Evolutionary conservation across 2,329 filamentous ascomycete genomes (phyloP), one percentile per base, ranked within the genome.

Genomic region (Hypocrella siamensis): DNA sequence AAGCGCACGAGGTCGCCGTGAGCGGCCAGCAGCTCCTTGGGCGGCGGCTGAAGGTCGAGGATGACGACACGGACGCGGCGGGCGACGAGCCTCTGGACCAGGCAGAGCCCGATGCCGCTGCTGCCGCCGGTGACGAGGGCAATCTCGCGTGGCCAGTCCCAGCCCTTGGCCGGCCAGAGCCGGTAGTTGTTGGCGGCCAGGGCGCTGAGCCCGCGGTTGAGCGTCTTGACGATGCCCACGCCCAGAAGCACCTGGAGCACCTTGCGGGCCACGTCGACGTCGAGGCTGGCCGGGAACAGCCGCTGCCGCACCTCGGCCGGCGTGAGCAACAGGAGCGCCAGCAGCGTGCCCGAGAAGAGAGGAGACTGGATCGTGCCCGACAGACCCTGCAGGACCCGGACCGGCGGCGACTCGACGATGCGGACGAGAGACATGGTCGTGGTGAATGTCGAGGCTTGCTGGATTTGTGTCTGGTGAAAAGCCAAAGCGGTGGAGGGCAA

Each of bases 21-120:
- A 2, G 16, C 24, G 3, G 48, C 42, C n/a, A n/a, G 10, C 48
- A 26, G 5, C 25, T 42, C 40, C 26, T 46, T 43, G 12, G 50
- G 46, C 7, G 42, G n/a, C 3, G 41, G 42, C 31, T 48, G 43
- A 16, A 81, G 63, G 50, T 86, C 80, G 11, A 86, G 46, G 2
- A 84, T 70, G 0, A 72, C 75, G 12, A 84, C 75, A 38, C 67
- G 75, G 38, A 79, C 60, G 0, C 67, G 67, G 32, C 56, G 36
- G 0, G 30, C 33, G 0, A 46, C 38, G 8, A 55, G 49, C 30
- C 35, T 46, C 30, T 47, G 41, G 10, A 48, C 54, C 29, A 61
- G 48, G 33, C 45, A 43, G 17, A 43, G 42, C 1, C 60, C 60
- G 29, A 63, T 60, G 3, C 60, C 60, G 31, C 55, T 52, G 25